phyloP scores from a whole-genome alignment of 2,329 filamentous ascomycete species.

The Fusarium sp. region DNA sequence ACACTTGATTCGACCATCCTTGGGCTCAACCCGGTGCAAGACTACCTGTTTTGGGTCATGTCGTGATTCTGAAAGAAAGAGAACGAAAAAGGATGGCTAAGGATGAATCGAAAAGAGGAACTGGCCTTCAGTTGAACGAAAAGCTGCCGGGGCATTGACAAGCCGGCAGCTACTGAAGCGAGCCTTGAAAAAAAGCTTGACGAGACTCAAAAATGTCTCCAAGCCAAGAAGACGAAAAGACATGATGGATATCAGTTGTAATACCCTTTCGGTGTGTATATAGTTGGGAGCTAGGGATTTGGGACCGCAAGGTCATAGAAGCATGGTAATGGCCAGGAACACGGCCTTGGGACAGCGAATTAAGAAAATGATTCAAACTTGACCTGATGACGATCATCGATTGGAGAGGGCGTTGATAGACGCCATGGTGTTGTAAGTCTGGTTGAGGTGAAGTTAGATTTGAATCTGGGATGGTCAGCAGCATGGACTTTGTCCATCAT shows the following conservation, averaged over 20 bases:
- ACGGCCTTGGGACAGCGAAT: constrained; percentile 41
- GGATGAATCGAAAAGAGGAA: constrained; percentile 9
- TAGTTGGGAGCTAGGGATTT: constrained; percentile 39
- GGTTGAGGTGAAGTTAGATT: not conserved
- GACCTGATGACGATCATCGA: not conserved
- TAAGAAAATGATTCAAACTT: constrained; percentile 19
- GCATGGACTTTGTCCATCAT: constrained; percentile 8
- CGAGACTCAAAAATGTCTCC: not conserved
- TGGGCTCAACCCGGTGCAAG: not conserved
- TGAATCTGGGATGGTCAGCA: constrained; percentile 12
- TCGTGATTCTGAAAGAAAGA: constrained; percentile 22
- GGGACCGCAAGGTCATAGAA: constrained; percentile 34
- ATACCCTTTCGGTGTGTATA: constrained; percentile 48
- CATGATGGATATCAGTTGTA: constrained; percentile 46
- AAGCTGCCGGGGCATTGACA: not conserved
- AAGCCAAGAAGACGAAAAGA: constrained; percentile 21
- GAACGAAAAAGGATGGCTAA: constrained; percentile 5
- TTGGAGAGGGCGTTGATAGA: not conserved
- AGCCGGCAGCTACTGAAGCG: not conserved
- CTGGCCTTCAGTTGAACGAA: not conserved
- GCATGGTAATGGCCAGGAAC: constrained; percentile 29
- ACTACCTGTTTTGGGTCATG: not conserved
- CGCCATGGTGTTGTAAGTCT: not conserved
- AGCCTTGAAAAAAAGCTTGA: constrained; percentile 4
- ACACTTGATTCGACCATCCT: constrained; percentile 7